Evolutionary conservation across 148 eudicot species (phyloP), one percentile per base, ranked within the genome.

Genomic region (Polygonum maritimum): DNA sequence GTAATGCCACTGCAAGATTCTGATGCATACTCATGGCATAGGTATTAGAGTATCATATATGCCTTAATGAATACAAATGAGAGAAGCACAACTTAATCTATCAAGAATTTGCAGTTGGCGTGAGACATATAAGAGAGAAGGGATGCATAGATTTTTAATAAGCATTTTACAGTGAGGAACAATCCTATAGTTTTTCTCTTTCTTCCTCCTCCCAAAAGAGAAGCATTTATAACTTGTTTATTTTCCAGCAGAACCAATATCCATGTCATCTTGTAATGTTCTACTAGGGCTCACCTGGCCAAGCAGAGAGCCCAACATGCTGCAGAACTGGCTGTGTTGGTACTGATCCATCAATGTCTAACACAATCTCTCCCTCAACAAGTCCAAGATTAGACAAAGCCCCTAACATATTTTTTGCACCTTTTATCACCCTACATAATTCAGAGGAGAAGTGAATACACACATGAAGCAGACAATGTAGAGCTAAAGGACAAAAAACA

Each of bases 271-370:
- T 31, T 14, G 6, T 63, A 63, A 63, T 63, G 71, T 67, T 63
- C 71, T 12, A 67, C 44, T 67, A 10, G 16, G 15, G 40, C 87
- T 87, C 75, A 92, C 94, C 94, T 83, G 92, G 97, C 97, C 97
- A 92, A 77, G 91, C 91, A 73, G 97, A 90, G 55, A 90, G 87
- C 60, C 97, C 97, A 78, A 87, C 70, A 83, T 90, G 97, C 75
- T 92, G 88, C 83, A 90, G 80, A 80, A 92, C 89, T 71, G 92
- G 90, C 80, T 90, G 94, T 16, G 87, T 87, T 71, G 97, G 97
- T 73, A 87, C 88, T 39, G 88, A 86, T 41, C 97, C 97, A 78
- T 90, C 97, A 82, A 87, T 84, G 74, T 92, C 94, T 79, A 92
- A 79, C 65, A 90, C 80, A 79, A 88, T 80, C 76, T 92, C 97